These are phyloP conservation scores for Sporobolomyces roseus DNA, from an alignment of 768 basidiomycete genomes.

Conservation along the genomic window DNA sequence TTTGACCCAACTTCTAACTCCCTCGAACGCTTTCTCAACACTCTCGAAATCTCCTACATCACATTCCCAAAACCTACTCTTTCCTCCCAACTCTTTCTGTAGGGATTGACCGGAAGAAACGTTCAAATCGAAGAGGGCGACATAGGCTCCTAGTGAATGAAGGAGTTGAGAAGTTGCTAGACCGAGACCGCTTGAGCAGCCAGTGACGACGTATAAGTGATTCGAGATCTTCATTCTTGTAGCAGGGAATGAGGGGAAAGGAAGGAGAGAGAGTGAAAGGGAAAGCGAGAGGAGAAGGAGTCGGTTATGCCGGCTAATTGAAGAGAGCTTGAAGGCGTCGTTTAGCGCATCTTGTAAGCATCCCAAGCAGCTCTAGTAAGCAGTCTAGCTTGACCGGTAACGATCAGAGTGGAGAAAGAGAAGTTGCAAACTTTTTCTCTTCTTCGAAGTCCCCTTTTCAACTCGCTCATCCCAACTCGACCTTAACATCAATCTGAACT, in stretches of 20 bases:
- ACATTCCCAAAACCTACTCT: constrained; percentile 41
- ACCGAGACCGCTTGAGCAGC: constrained; percentile 26
- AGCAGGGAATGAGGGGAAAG: background rate
- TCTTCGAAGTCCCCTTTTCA: background rate
- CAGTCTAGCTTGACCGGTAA: background rate
- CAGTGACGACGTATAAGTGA: constrained; percentile 38
- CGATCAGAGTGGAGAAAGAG: background rate
- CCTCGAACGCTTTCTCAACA: constrained; percentile 47
- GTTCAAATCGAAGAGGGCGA: constrained; percentile 56
- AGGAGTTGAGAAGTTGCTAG: constrained; percentile 48
- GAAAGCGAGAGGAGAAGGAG: background rate
- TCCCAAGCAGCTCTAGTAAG: too few species aligned
- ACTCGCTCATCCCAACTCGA: background rate
- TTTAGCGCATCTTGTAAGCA: too few species aligned
- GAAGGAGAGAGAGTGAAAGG: background rate
- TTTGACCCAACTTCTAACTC: constrained; percentile 42
- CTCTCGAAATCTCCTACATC: constrained; percentile 48
- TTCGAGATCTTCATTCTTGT: constrained; percentile 12
- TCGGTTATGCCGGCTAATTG: background rate
- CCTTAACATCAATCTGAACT: too few species aligned
- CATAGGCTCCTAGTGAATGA: constrained; percentile 52
- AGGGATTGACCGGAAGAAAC: too few species aligned
- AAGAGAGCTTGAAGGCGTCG: background rate
- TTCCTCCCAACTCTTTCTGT: background rate
- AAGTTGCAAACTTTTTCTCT: background rate